Conservation (phyloP, 1,139 yeast genomes). For the Kazachstania sp. region DNA sequence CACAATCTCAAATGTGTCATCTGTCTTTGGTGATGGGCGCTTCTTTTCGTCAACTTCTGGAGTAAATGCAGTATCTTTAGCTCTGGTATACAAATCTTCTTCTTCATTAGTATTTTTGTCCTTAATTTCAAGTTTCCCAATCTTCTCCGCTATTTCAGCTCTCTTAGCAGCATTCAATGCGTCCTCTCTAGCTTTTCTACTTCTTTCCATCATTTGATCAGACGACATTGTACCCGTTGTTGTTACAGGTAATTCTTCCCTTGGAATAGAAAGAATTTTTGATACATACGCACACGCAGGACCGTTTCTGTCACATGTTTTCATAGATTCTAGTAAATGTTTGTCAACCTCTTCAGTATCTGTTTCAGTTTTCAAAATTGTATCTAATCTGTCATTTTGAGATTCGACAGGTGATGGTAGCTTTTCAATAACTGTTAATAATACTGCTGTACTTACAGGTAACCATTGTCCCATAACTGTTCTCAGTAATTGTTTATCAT, state of each 20-base stretch:
- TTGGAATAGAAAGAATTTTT: slow-evolving; percentile 79
- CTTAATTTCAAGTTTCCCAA: slow-evolving; percentile 24
- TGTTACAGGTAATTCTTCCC: slow-evolving; percentile 57
- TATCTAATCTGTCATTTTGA: slow-evolving; percentile 62
- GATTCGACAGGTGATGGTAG: slow-evolving; percentile 77
- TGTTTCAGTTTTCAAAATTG: slow-evolving; percentile 53
- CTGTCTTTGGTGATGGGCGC: neutral
- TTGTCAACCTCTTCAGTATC: slow-evolving; percentile 44
- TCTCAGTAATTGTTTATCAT: slow-evolving; percentile 52
- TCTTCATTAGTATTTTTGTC: slow-evolving; percentile 21
- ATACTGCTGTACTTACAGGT: slow-evolving; percentile 79
- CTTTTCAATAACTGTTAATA: slow-evolving; percentile 75
- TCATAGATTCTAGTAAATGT: slow-evolving; percentile 47
- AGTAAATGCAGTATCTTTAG: slow-evolving; percentile 23
- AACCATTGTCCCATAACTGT: slow-evolving; percentile 90
- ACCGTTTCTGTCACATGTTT: slow-evolving; percentile 52
- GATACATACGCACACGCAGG: slow-evolving; percentile 79
- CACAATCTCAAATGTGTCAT: slow-evolving; percentile 15
- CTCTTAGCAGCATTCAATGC: slow-evolving; percentile 49
- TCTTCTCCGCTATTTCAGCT: slow-evolving; percentile 50
- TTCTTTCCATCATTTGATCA: slow-evolving; percentile 60
- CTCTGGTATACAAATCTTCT: slow-evolving; percentile 24
- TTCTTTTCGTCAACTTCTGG: slow-evolving; percentile 20
- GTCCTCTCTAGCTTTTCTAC: slow-evolving; percentile 56
- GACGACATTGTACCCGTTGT: slow-evolving; percentile 21